A percentile compares a stretch with the other conserved stretches of the same genome.
Conservation (phyloP, 805 yeast genomes). For the Wickerhamiella australiensis region DNA sequence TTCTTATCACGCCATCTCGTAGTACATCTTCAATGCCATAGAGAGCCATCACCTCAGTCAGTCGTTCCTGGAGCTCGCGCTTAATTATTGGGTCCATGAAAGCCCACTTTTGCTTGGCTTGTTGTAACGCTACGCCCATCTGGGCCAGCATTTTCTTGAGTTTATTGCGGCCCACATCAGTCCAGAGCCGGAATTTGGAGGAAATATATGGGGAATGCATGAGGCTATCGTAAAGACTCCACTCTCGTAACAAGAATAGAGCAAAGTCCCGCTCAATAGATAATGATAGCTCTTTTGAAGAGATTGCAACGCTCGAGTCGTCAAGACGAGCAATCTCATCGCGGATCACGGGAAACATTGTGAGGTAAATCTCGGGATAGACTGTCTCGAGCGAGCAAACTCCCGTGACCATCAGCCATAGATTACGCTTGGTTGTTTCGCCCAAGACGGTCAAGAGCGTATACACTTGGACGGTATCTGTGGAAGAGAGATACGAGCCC, state of each 20-base stretch:
- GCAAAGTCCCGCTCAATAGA: constrained; percentile 73
- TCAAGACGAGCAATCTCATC: constrained; percentile 73
- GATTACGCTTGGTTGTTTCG: constrained; percentile 50
- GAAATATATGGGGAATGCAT: constrained; percentile 84
- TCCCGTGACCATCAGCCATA: constrained; percentile 88
- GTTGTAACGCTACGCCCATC: constrained; percentile 84
- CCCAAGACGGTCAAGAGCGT: constrained; percentile 71
- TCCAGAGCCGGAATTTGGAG: constrained; percentile 77
- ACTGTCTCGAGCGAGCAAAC: constrained; percentile 65
- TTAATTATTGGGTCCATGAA: constrained; percentile 77
- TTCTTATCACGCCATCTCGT: constrained; percentile 74
- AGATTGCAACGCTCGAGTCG: constrained; percentile 24
- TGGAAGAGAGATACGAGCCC: constrained; percentile 66
- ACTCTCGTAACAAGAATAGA: constrained; percentile 75
- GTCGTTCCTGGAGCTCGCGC: constrained; percentile 54
- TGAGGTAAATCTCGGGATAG: constrained; percentile 58
- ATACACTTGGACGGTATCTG: constrained; percentile 69
- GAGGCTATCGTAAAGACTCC: constrained; percentile 86
- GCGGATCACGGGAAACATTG: constrained; percentile 56
- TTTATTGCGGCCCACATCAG: constrained; percentile 77
- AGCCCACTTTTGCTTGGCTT: constrained; percentile 87
- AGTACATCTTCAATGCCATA: constrained; percentile 76
- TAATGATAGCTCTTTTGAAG: constrained; percentile 31
- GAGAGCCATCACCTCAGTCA: constrained; percentile 54
- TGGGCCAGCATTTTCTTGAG: constrained; percentile 86